These are phyloP conservation scores for Crithidia sp. DNA, from an alignment of 208 protist species.

Conservation along the genomic window DNA sequence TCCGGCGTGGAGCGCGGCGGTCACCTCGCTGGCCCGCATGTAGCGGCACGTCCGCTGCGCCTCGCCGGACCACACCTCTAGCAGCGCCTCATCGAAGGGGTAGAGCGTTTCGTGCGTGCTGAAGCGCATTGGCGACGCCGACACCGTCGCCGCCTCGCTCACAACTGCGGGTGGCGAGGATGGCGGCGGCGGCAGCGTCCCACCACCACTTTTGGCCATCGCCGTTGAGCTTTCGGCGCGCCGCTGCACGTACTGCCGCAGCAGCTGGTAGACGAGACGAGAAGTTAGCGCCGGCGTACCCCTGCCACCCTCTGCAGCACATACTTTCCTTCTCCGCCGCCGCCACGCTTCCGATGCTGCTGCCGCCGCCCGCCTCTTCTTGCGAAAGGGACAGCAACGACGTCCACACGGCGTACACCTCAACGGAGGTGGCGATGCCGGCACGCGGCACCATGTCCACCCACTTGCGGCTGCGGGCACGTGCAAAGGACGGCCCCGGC, in stretches of 20 bases:
- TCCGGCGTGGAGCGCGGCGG: constrained; percentile 61
- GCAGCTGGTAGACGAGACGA: constrained; percentile 9
- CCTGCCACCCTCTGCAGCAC: neutral
- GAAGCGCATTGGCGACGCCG: constrained; percentile 26
- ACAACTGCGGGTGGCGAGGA: neutral
- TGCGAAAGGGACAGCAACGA: constrained; percentile 1
- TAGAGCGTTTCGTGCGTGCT: constrained; percentile 36
- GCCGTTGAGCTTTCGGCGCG: constrained; percentile 24
- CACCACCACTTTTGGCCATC: neutral
- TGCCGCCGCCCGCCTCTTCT: neutral
- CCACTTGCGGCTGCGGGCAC: constrained; percentile 22
- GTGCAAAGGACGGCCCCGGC: neutral
- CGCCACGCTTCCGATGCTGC: neutral
- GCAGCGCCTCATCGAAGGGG: constrained; percentile 43
- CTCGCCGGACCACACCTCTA: constrained; percentile 76
- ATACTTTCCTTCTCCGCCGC: neutral
- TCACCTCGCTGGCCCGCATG: constrained; percentile 68
- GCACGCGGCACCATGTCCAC: constrained; percentile 32
- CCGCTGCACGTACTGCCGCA: constrained; percentile 23
- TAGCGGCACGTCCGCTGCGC: constrained; percentile 68
- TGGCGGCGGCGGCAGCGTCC: too few species aligned
- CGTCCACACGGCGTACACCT: constrained; percentile 32
- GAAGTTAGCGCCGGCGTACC: constrained; percentile 7
- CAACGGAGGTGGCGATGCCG: constrained; percentile 16
- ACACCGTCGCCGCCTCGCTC: constrained; percentile 1